Base-by-base conservation (phyloP, 2,329 filamentous ascomycete species). In the Camptophora hylomeconis region DNA sequence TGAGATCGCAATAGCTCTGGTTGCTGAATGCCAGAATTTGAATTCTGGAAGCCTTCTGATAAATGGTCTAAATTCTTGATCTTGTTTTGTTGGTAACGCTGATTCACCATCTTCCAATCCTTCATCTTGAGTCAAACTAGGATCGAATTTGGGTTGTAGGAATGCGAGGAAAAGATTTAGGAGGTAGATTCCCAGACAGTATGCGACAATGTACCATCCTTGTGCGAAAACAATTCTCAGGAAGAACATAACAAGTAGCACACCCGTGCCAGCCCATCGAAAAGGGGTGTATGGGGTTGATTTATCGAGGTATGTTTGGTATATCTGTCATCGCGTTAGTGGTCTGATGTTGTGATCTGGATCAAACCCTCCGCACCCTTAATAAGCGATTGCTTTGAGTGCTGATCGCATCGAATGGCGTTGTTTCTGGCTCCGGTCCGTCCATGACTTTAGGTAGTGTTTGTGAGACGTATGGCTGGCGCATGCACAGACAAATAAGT, bases 171-270 rank as follows among this genome's bases (percentile, higher is more conserved):
- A 98, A 37, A 98, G 75, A 63, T 98, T 98, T 38, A 98, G 76
- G 26, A 98, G 80, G 66, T 98, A 98, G 60, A 98, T 98, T 45
- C 87, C 89, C 32, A 98, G 75, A 20, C 87, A 89, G 59, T 98
- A 98, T 45, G 86, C 87, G 48, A 98, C 89, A 44, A 98, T 95
- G 56, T 98, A 98, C 89, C 89, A 98, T 59, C 89, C 89, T 63
- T 95, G 84, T 35, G 84, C 83, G 28, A 93, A 40, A 42, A 98
- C 66, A 56, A 98, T 92, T 52, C 89, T 77, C 43, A 89, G 53
- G 53, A 83, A 87, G 66, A 98, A 98, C 45, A 84, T 39, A 38
- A 82, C 32, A 35, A 95, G 72, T 32, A 79, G 66, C 21, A 70
- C 64, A 28, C 59, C 80, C n/a, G 87, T 93, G 54, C 76, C 77